Base-by-base conservation (phyloP, 2,329 filamentous ascomycete species). In the Cercospora sp. region DNA sequence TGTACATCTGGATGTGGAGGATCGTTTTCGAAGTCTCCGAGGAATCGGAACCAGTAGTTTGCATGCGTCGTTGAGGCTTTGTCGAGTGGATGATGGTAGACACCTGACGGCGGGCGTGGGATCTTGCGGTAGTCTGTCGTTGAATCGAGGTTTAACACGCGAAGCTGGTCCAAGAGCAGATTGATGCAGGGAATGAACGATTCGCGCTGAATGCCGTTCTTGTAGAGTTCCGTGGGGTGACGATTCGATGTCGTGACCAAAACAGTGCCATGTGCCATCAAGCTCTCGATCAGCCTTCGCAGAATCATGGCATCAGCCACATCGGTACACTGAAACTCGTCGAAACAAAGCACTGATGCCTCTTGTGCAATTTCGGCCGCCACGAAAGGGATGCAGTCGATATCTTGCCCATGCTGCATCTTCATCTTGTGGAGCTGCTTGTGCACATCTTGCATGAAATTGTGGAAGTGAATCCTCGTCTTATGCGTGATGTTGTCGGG, bases 391-490 rank as follows among this genome's bases (percentile, higher is more conserved):
- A 98, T 87, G 0, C 89, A 92, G 79, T 99, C 95, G 45, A 97
- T 86, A 73, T 97, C 93, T 77, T 89, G 93, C 31, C 95, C 95
- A 78, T 97, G 88, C 74, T 89, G 83, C 86, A 95, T 90, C 83
- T 97, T 97, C 81, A 97, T 90, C 77, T 88, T 89, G 82, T 98
- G 95, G 75, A 98, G 83, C 69, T 94, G 87, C 79, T 90, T 93
- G 82, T 99, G 95, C 60, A 98, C 91, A 79, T 97, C 92, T 80
- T 98, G 95, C 95, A 99, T 99, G 84, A 99, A 99, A 79, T 97
- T 97, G 84, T 98, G 93, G 81, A 99, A 99, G 83, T 99, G 95
- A 76, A 99, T 97, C 59, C 95, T 87, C 58, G 90, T 96, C 83
- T 97, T 97, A 33, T 89, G 88, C 66, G 85, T 86, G 72, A 98